Conservation (phyloP, 441 rosid genomes). For the Populus trichocarpa region DNA sequence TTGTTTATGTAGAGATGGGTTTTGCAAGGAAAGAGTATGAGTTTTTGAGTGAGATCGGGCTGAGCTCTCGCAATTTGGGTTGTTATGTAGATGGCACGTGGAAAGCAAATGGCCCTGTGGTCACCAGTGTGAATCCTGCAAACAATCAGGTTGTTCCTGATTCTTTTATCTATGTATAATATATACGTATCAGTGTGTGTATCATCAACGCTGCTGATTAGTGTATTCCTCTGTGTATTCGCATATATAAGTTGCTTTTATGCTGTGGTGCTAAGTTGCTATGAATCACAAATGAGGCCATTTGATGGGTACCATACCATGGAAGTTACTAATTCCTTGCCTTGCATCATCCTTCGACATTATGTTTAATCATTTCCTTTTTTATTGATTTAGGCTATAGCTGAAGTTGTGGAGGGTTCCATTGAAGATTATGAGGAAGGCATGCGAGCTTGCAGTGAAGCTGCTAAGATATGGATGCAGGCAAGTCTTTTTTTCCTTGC, state of each 20-base stretch:
- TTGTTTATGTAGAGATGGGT: slow-evolving; percentile 46
- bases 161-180: neutral
- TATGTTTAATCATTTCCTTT: neutral
- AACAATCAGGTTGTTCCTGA: slow-evolving; percentile 59
- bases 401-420: slow-evolving; percentile 79
- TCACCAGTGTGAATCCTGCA: slow-evolving; percentile 68
- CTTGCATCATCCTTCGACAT: neutral
- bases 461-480: slow-evolving; percentile 84
- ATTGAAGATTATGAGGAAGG: slow-evolving; percentile 84
- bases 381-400: slow-evolving; percentile 52
- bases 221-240: neutral
- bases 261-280: neutral
- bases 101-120: slow-evolving; percentile 69
- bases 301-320: neutral
- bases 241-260: neutral
- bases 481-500: slow-evolving; percentile 27
- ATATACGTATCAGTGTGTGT: neutral
- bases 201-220: neutral
- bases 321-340: neutral
- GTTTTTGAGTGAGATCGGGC: slow-evolving; percentile 78
- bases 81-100: slow-evolving; percentile 67
- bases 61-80: slow-evolving; percentile 60
- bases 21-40: slow-evolving; percentile 55
- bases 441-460: slow-evolving; percentile 75
- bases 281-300: neutral